Evolutionary conservation across 192 early-diverging fungal species (phyloP).

Genomic region (Coemansia sp.): DNA sequence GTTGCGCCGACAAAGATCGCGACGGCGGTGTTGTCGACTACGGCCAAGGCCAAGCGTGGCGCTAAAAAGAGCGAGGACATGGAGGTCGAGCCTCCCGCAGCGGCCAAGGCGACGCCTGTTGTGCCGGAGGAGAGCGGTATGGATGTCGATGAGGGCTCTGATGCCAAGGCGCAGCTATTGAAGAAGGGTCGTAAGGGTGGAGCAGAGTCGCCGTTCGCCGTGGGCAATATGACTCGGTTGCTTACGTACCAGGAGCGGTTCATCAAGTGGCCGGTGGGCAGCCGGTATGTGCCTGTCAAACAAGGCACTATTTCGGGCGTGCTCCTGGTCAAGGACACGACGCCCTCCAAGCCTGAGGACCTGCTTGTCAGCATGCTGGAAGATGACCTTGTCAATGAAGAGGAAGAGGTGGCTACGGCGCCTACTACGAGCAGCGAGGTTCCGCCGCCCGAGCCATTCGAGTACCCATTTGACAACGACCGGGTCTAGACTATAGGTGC

Average conservation of each 20-base stretch:
- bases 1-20: slow-evolving; percentile 64
- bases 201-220: slow-evolving; percentile 71
- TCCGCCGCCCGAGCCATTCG: slow-evolving; percentile 76
- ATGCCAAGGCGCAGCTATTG: slow-evolving; percentile 12
- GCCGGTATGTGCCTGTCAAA: slow-evolving; percentile 90
- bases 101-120: neutral
- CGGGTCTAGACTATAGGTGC: slow-evolving; percentile 12
- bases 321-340: slow-evolving; percentile 77
- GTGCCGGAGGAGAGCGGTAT: slow-evolving; percentile 25
- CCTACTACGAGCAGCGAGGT: slow-evolving; percentile 39
- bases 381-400: slow-evolving; percentile 20
- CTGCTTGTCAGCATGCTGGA: slow-evolving; percentile 64
- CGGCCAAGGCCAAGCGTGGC: slow-evolving; percentile 85
- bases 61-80: slow-evolving; percentile 68
- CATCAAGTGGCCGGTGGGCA: slow-evolving; percentile 80
- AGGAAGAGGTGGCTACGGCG: slow-evolving; percentile 7
- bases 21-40: slow-evolving; percentile 94
- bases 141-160: slow-evolving; percentile 38
- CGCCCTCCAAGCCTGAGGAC: slow-evolving; percentile 76
- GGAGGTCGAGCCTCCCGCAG: slow-evolving; percentile 38
- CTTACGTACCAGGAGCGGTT: slow-evolving; percentile 84
- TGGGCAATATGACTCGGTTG: slow-evolving; percentile 87
- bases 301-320: slow-evolving; percentile 75
- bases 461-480: slow-evolving; percentile 70
- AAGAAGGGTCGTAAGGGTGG: slow-evolving; percentile 59